Percentiles rank a stretch among this genome's conserved stretches.
Evolutionary conservation across 2,329 filamentous ascomycete species (phyloP).

Genomic region (Beauveria caledonica): DNA sequence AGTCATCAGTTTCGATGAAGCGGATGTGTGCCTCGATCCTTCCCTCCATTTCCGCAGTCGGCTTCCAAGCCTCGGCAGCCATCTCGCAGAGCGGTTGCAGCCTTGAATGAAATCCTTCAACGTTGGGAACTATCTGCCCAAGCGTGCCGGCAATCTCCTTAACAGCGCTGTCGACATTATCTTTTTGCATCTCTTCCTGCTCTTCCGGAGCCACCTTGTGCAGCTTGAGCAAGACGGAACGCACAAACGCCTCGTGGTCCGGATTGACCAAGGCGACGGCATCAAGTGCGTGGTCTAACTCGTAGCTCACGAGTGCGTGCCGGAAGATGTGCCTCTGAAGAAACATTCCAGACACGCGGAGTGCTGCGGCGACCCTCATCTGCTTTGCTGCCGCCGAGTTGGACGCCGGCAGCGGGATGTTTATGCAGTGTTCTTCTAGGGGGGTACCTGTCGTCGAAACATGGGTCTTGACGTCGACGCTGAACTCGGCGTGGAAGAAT

Average conservation of each 20-base stretch:
- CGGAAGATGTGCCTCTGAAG: background rate
- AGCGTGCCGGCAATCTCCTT: background rate
- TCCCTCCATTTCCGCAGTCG: background rate
- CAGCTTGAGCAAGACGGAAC: background rate
- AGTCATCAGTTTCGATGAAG: background rate
- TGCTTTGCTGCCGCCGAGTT: background rate
- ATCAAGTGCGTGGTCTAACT: background rate
- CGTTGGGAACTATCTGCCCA: background rate
- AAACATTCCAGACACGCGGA: background rate
- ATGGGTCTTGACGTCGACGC: background rate
- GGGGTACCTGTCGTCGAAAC: background rate
- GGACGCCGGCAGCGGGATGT: background rate
- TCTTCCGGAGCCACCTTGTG: background rate
- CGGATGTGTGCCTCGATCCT: background rate
- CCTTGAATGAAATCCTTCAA: background rate
- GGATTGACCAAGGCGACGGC: background rate
- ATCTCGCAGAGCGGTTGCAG: background rate
- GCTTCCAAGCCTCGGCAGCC: background rate
- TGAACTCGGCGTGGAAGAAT: background rate
- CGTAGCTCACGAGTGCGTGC: background rate
- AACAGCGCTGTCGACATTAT: background rate
- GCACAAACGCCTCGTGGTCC: background rate
- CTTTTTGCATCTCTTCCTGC: background rate
- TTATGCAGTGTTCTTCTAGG: background rate
- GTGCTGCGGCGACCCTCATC: background rate